Base-by-base conservation (phyloP, 129 eudicot species). In the Pittosporum tobira region DNA sequence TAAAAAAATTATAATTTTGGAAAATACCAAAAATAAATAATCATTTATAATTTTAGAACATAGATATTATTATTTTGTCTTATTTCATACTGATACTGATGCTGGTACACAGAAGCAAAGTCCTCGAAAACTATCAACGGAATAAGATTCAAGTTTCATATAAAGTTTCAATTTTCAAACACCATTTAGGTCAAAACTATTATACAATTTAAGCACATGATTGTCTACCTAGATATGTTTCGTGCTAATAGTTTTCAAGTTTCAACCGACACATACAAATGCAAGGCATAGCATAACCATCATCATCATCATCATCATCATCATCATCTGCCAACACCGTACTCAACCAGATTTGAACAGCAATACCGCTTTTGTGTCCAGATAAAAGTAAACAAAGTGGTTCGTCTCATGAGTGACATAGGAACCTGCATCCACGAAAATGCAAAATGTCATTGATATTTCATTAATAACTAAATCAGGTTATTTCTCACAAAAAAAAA, bases 361-460 rank as follows among this genome's bases (percentile, higher is more conserved):
- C 71, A 84, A 79, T 59, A 88, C 81, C 30, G 96, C 96, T 73
- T 81, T 84, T 11, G 94, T 58, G 29, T 88, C 96, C 94, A 88
- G 55, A 74, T 84, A 88, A 74, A 88, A 84, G 74, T 81, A 88
- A 49, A 84, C 84, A 74, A 88, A 84, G 79, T 88, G 96, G 76
- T 81, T 84, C 21, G 96, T 88, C 87, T 88, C 94, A 34, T 88
- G 94, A 71, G 96, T 88, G 69, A 88, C 96, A 30, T 88, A 84
- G 10, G 94, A 88, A 63, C 94, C 96, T 84, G 65, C 63, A 74
- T 19, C 36, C 43, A 47, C 3, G 21, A 10, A 53, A 27, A 47
- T 31, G 5, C 37, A 31, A 51, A 10, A 64, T n/a, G 44, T 42
- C 42, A 15, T 23, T 26, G 23, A 16, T 44, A 55, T 18, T 19